Conservation (phyloP, 148 eudicot species). For the Vaccinium darrowii region DNA sequence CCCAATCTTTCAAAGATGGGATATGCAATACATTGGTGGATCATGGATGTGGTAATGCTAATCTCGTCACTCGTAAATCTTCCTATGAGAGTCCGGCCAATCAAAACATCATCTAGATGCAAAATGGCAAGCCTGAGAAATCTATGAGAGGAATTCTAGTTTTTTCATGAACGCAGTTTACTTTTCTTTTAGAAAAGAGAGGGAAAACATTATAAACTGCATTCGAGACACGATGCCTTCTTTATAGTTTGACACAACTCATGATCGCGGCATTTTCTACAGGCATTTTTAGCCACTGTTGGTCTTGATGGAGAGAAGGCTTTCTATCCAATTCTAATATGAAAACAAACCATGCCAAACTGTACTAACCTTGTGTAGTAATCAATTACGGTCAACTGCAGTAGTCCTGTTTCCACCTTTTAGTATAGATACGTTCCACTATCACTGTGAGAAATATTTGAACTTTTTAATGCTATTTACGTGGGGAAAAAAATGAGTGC, state of each 20-base stretch:
- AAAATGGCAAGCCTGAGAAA: neutral
- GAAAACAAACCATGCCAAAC: neutral
- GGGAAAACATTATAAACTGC: neutral
- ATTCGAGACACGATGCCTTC: neutral
- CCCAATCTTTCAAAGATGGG: neutral
- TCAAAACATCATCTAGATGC: neutral
- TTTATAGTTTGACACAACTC: neutral
- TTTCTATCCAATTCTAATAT: neutral
- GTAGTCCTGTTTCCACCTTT: constrained; percentile 5
- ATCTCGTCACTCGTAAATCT: neutral
- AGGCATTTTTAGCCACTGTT: neutral
- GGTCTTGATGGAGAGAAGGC: neutral
- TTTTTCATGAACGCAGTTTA: neutral
- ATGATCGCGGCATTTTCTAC: neutral
- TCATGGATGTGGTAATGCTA: neutral
- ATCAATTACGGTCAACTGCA: neutral
- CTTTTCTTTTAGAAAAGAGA: neutral
- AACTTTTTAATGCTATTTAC: neutral
- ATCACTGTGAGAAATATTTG: neutral
- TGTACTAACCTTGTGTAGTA: neutral
- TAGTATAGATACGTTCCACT: neutral
- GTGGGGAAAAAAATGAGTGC: neutral
- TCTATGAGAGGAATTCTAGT: neutral
- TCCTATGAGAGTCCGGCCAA: neutral
- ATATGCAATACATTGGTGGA: neutral